Evolutionary conservation across 768 basidiomycete genomes (phyloP).

Genomic region (Rhizopogon rudus): DNA sequence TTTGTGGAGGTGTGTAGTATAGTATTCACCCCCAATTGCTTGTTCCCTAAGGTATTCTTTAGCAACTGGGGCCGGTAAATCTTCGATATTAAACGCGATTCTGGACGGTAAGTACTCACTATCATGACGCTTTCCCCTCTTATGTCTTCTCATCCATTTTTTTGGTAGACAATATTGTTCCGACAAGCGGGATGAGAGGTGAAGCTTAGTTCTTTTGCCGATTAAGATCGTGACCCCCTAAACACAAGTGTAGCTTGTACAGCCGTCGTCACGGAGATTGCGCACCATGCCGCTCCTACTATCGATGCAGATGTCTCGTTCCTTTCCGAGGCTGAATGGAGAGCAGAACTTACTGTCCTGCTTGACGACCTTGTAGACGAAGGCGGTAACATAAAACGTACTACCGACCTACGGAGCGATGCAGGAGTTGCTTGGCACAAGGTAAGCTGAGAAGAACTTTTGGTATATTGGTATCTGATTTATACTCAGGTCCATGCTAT

Average conservation of each 20-base stretch:
- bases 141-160: background rate
- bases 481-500: constrained; percentile 50
- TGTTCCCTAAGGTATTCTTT: background rate
- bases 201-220: constrained; percentile 1
- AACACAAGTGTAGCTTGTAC: constrained; percentile 45
- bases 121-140: background rate
- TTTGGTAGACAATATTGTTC: constrained; percentile 50
- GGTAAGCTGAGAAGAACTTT: constrained; percentile 21
- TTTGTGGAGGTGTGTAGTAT: constrained; percentile 46
- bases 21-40: background rate
- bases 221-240: background rate
- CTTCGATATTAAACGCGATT: constrained; percentile 56
- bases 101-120: constrained; percentile 41
- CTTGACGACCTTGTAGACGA: constrained; percentile 56
- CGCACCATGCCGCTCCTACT: constrained; percentile 47
- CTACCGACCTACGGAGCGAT: constrained; percentile 51
- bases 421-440: constrained; percentile 62
- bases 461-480: background rate
- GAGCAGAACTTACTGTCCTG: constrained; percentile 48
- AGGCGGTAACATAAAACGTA: constrained; percentile 48
- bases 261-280: constrained; percentile 59
- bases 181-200: constrained; percentile 66
- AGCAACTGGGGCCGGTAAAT: constrained; percentile 63
- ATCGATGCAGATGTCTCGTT: constrained; percentile 61
- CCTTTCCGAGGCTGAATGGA: constrained; percentile 52